phyloP scores from a whole-genome alignment of 345 rosid genomes.

The Acer yangbiense region DNA sequence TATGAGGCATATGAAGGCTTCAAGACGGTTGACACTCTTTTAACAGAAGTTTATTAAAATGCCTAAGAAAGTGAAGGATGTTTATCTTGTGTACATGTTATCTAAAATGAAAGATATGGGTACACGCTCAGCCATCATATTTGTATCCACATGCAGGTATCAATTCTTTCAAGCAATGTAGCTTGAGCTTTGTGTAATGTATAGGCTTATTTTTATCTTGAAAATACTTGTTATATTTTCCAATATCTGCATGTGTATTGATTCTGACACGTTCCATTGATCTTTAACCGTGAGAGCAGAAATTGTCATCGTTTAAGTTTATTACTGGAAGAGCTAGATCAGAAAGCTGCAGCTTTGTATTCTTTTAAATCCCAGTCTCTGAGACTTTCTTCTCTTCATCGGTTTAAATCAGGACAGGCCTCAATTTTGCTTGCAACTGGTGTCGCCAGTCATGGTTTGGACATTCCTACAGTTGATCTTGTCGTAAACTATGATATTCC shows the following conservation, averaged over 20 bases:
- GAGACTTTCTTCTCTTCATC: constrained; percentile 78
- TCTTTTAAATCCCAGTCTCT: constrained; percentile 77
- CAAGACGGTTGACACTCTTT: constrained; percentile 84
- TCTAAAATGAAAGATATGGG: no score
- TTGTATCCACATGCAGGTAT: no score
- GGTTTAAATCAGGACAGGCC: constrained; percentile 81
- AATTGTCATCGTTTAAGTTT: constrained; percentile 73
- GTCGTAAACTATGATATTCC: constrained; percentile 94
- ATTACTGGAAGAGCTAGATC: constrained; percentile 85
- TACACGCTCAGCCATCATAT: no score
- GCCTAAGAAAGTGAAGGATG: constrained; percentile 81
- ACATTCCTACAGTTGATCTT: constrained; percentile 95
- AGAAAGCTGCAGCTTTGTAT: constrained; percentile 69
- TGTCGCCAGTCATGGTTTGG: constrained; percentile 96
- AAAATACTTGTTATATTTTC: no score
- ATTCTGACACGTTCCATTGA: no score
- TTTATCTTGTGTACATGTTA: constrained; percentile 71
- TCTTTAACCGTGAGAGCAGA: constrained; percentile 45
- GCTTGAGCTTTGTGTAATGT: no score
- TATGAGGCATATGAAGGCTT: constrained; percentile 96
- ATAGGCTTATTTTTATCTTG: no score
- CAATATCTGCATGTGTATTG: no score
- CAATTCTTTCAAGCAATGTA: no score
- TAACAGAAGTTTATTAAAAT: constrained; percentile 73
- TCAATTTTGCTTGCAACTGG: constrained; percentile 83